Conservation (phyloP, 192 early-diverging fungal genomes). For the Cetraspora pellucida region DNA sequence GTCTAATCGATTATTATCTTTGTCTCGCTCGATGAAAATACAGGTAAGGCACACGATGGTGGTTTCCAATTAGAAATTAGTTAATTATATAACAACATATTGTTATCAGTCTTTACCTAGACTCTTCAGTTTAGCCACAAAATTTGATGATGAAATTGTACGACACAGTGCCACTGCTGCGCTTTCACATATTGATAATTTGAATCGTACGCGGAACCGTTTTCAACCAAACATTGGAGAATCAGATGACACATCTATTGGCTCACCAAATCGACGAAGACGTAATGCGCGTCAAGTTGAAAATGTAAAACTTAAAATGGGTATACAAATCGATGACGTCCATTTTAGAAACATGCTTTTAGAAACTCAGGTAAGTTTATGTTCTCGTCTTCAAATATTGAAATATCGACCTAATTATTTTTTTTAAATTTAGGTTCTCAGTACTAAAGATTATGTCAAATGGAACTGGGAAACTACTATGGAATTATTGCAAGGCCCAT, state of each 20-base stretch:
- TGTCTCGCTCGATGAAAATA: constrained; percentile 51
- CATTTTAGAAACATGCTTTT: constrained; percentile 64
- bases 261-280: constrained; percentile 19
- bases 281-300: constrained; percentile 28
- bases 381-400: background rate
- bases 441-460: constrained; percentile 71
- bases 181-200: constrained; percentile 71
- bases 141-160: constrained; percentile 72
- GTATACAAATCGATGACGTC: constrained; percentile 32
- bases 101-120: constrained; percentile 64
- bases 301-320: constrained; percentile 31
- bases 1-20: constrained; percentile 67
- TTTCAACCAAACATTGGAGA: constrained; percentile 36
- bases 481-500: constrained; percentile 77
- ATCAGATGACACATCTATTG: background rate
- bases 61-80: no score
- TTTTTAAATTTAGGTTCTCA: constrained; percentile 54
- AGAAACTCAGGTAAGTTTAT: constrained; percentile 64
- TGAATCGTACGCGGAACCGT: constrained; percentile 51
- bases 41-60: constrained; percentile 42
- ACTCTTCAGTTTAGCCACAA: constrained; percentile 72
- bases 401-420: background rate
- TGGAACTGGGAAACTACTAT: constrained; percentile 80
- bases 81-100: background rate
- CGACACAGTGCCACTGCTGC: constrained; percentile 78